Conservation (phyloP, 2,329 filamentous ascomycete genomes). For the Aspergillus sp. region DNA sequence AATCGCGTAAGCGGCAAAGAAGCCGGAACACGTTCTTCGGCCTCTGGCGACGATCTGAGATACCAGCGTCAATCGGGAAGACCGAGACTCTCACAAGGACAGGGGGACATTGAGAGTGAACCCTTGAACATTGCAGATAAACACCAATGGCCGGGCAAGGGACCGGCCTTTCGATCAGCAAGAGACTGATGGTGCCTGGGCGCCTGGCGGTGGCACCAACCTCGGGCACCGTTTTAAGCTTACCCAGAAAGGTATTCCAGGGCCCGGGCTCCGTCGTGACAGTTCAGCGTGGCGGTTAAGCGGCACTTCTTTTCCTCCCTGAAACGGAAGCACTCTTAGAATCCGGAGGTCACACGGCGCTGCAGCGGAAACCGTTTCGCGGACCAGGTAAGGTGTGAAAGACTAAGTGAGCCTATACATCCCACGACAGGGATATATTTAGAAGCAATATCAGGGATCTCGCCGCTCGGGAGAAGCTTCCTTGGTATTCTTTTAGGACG, state of each 20-base stretch:
- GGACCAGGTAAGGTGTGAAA: neutral
- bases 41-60: neutral
- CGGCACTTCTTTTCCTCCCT: neutral
- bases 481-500: neutral
- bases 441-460: too few relatives aligned
- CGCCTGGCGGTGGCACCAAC: too few relatives aligned
- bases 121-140: neutral
- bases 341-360: neutral
- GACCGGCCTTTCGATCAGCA: neutral
- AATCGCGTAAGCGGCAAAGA: neutral
- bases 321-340: neutral
- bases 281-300: neutral
- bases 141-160: neutral
- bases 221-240: neutral
- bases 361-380: neutral
- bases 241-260: neutral
- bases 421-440: neutral
- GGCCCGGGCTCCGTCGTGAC: neutral
- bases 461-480: neutral
- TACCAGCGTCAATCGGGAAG: neutral
- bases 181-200: neutral
- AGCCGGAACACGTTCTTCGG: neutral
- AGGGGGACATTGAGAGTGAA: neutral
- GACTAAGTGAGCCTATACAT: too few relatives aligned
- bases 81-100: neutral